Evolutionary conservation across 139 green algal genomes (phyloP).

Genomic region (Picochlorum sp.): DNA sequence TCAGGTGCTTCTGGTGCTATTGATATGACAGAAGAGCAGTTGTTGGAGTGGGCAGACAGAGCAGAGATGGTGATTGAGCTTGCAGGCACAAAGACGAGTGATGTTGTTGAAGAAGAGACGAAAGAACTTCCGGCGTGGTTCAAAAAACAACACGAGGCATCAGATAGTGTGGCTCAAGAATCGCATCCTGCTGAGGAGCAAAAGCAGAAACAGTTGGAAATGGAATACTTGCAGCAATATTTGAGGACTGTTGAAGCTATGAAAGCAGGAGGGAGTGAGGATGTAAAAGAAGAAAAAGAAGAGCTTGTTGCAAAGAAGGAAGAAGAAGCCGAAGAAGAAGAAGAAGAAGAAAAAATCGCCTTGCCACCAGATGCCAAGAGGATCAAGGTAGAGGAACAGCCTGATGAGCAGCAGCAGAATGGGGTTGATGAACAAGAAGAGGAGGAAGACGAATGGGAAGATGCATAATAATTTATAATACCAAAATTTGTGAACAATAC

Average conservation of each 20-base stretch:
- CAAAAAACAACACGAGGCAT: neutral
- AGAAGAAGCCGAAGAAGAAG: neutral
- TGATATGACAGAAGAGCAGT: conserved; percentile 22
- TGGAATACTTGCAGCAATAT: conserved; percentile 26
- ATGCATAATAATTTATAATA: conserved; percentile 2
- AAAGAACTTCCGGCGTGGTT: conserved; percentile 38
- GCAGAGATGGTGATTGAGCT: conserved; percentile 22
- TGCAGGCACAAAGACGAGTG: neutral
- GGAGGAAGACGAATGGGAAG: conserved; percentile 18
- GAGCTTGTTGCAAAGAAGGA: neutral
- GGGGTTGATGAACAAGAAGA: conserved; percentile 5
- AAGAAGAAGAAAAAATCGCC: neutral
- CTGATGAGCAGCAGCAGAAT: neutral
- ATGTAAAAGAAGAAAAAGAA: neutral
- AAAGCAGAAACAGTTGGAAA: conserved; percentile 3
- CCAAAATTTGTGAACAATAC: no score
- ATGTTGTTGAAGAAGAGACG: conserved; percentile 1
- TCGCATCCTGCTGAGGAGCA: conserved; percentile 4
- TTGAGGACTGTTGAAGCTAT: conserved; percentile 20
- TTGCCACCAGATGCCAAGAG: neutral
- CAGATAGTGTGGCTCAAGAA: neutral
- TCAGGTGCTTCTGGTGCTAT: neutral
- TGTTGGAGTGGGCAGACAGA: conserved; percentile 27
- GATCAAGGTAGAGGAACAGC: conserved; percentile 4
- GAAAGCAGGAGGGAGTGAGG: neutral